A percentile compares a stretch with the other conserved stretches of the same genome.
These are phyloP conservation scores for Cenococcum geophilum DNA, from an alignment of 495 filamentous ascomycete genomes.

Conservation along the genomic window DNA sequence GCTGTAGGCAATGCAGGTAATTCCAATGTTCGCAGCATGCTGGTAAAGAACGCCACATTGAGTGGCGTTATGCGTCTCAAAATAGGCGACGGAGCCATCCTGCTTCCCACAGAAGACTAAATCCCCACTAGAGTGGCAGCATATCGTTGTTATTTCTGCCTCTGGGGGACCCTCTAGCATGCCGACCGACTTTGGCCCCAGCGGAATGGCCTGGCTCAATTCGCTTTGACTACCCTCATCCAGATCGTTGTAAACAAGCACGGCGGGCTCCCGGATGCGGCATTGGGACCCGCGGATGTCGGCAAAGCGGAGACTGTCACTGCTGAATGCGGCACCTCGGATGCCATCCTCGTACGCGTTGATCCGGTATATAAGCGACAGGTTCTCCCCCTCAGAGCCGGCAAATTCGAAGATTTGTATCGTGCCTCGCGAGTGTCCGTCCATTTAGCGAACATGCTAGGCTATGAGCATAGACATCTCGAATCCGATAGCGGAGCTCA, in stretches of 20 bases:
- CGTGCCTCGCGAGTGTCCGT: constrained; percentile 21
- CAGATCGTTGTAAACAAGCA: constrained; percentile 11
- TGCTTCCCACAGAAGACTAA: constrained; percentile 9
- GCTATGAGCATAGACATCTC: constrained; percentile 17
- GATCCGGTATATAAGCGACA: constrained; percentile 32
- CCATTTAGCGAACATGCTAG: constrained; percentile 35
- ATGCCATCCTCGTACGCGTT: constrained; percentile 24
- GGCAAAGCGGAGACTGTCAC: constrained; percentile 33
- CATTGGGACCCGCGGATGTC: constrained; percentile 32
- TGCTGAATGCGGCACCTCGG: constrained; percentile 28
- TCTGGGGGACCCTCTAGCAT: constrained; percentile 9
- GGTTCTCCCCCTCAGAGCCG: constrained; percentile 12
- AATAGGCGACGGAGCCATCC: constrained; percentile 3
- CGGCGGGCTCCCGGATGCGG: constrained; percentile 37
- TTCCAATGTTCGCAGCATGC: neutral
- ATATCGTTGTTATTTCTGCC: constrained; percentile 5
- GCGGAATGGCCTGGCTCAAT: neutral
- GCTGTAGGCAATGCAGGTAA: neutral
- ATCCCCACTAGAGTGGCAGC: neutral
- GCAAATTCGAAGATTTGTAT: constrained; percentile 35
- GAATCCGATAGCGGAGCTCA: neutral
- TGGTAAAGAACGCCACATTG: neutral
- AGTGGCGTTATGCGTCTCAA: neutral
- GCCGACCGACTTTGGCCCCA: constrained; percentile 3
- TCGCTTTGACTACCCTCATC: constrained; percentile 8